These are phyloP conservation scores for Pythium sp. DNA, from an alignment of 352 stramenopile genomes.

Conservation along the genomic window DNA sequence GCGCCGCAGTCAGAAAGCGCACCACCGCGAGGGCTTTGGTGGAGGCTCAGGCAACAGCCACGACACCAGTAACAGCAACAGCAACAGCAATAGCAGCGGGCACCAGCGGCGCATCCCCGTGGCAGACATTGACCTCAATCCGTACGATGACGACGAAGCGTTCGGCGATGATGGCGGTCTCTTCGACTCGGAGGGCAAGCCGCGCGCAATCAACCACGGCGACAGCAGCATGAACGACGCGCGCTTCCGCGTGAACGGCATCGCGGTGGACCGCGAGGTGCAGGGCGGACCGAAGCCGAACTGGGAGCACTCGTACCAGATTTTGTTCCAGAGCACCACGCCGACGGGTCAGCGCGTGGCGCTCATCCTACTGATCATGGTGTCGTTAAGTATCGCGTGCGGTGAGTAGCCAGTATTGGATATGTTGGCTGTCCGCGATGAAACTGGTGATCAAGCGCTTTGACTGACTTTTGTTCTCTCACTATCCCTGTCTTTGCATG, in stretches of 20 bases:
- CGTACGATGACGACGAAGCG: constrained; percentile 19
- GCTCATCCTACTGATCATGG: constrained; percentile 63
- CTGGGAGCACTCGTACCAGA: constrained; percentile 70
- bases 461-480: neutral
- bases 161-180: constrained; percentile 24
- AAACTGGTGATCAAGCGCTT: neutral
- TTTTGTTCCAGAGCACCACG: constrained; percentile 72
- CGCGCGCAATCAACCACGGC: constrained; percentile 23
- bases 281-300: constrained; percentile 56
- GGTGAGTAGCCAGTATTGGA: constrained; percentile 26
- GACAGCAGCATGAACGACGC: constrained; percentile 34
- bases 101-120: constrained; percentile 16
- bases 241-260: constrained; percentile 72
- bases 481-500: neutral
- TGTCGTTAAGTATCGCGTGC: constrained; percentile 62
- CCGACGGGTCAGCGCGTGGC: constrained; percentile 62
- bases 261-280: constrained; percentile 71
- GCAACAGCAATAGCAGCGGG: constrained; percentile 2
- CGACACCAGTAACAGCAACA: neutral
- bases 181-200: constrained; percentile 40
- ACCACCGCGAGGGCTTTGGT: constrained; percentile 5
- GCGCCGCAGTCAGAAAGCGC: constrained; percentile 28
- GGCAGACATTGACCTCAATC: constrained; percentile 21
- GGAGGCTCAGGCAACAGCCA: neutral
- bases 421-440: neutral